Evolutionary conservation across 2,329 filamentous ascomycete species (phyloP).

Genomic region (Aspergillus sp.): DNA sequence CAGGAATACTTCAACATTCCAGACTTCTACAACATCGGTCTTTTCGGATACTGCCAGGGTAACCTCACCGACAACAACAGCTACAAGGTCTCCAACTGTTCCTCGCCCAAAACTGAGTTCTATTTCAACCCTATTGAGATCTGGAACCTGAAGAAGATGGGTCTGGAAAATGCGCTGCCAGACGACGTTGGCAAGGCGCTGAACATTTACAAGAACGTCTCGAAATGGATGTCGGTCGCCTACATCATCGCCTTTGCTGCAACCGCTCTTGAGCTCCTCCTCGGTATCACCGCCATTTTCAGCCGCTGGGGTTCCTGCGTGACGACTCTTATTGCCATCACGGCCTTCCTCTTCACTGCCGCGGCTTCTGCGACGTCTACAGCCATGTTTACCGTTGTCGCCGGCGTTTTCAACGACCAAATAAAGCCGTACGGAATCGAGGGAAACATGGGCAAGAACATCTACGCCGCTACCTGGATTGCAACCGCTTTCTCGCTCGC

Average conservation of each 20-base stretch:
- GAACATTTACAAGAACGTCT: constrained; percentile 69
- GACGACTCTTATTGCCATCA: constrained; percentile 71
- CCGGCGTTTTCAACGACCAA: constrained; percentile 65
- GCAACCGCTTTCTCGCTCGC: constrained; percentile 73
- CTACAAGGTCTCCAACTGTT: constrained; percentile 62
- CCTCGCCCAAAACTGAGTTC: constrained; percentile 71
- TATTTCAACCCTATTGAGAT: constrained; percentile 70
- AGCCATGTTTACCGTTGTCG: constrained; percentile 68
- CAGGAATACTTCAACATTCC: constrained; percentile 58
- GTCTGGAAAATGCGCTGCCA: constrained; percentile 64
- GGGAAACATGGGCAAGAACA: constrained; percentile 65
- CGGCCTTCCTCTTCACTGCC: constrained; percentile 58
- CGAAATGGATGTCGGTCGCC: constrained; percentile 79
- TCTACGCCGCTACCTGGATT: constrained; percentile 75
- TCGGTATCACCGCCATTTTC: constrained; percentile 82
- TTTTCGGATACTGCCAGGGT: constrained; percentile 84
- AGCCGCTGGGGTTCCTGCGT: constrained; percentile 77
- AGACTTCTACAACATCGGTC: constrained; percentile 75
- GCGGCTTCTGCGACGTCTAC: constrained; percentile 72
- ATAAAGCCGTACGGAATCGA: constrained; percentile 71
- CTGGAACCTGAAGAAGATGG: constrained; percentile 59
- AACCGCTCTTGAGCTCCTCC: constrained; percentile 69
- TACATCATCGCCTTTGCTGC: constrained; percentile 73
- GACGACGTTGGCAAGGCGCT: constrained; percentile 66
- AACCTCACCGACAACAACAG: constrained; percentile 55